Conservation (phyloP, 768 basidiomycete genomes). For the Cystofilobasidium macerans region DNA sequence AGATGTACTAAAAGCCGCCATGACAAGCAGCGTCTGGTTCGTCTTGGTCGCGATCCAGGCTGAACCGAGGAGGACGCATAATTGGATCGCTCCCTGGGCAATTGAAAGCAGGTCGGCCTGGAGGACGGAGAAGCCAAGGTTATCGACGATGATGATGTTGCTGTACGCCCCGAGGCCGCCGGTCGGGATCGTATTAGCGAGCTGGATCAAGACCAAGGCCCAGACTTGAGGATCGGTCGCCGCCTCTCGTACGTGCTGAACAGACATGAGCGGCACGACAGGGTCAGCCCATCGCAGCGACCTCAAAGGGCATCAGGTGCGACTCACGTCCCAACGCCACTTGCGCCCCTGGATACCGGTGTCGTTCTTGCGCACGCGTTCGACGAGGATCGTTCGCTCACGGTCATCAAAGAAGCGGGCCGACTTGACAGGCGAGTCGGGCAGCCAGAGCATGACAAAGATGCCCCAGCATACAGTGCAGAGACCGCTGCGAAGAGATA, state of each 20-base stretch:
- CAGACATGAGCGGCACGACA: slow-evolving; percentile 41
- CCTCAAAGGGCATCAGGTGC: neutral
- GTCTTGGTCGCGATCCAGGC: slow-evolving; percentile 43
- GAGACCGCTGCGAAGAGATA: slow-evolving; percentile 40
- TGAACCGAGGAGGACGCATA: slow-evolving; percentile 43
- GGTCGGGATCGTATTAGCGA: slow-evolving; percentile 17
- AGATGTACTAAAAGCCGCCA: slow-evolving; percentile 34
- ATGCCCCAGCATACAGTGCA: slow-evolving; percentile 46
- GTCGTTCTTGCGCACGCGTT: slow-evolving; percentile 48
- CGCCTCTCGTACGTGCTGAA: slow-evolving; percentile 44
- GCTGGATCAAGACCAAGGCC: slow-evolving; percentile 39
- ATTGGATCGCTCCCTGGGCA: slow-evolving; percentile 39
- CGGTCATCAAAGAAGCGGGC: slow-evolving; percentile 16
- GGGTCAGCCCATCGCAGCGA: neutral
- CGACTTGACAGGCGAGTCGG: slow-evolving; percentile 35
- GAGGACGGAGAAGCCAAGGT: slow-evolving; percentile 42
- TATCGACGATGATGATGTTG: slow-evolving; percentile 42
- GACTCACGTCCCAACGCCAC: no score
- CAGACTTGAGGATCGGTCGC: slow-evolving; percentile 45
- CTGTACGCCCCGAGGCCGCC: slow-evolving; percentile 41
- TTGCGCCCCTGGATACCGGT: neutral
- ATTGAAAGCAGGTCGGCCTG: slow-evolving; percentile 48
- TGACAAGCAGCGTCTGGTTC: slow-evolving; percentile 45
- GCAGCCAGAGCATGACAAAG: slow-evolving; percentile 47
- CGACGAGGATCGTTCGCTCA: slow-evolving; percentile 41